phyloP scores from a whole-genome alignment of 352 stramenopile genomes.

The Phytophthora sansomeana region DNA sequence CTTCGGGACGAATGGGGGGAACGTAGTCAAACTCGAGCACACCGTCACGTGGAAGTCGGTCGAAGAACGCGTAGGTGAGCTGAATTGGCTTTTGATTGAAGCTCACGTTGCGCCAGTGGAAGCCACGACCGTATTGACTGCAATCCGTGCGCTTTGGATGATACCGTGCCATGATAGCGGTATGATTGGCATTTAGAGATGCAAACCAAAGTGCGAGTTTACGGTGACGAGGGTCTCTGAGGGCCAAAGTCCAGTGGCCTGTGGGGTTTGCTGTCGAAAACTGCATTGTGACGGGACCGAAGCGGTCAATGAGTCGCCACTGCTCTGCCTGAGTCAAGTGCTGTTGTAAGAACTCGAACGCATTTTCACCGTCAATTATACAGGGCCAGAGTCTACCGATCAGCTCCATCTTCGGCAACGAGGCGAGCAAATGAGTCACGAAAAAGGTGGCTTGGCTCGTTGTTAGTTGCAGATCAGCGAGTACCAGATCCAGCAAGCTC shows the following conservation, averaged over 20 bases:
- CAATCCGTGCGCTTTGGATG: slow-evolving; percentile 64
- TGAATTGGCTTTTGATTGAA: slow-evolving; percentile 67
- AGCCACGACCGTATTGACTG: slow-evolving; percentile 64
- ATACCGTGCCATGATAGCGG: slow-evolving; percentile 25
- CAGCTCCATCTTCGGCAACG: slow-evolving; percentile 63
- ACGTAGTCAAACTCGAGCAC: slow-evolving; percentile 82
- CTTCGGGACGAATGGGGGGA: slow-evolving; percentile 62
- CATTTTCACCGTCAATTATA: slow-evolving; percentile 59
- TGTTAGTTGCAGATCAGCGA: slow-evolving; percentile 64
- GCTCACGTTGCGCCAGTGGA: slow-evolving; percentile 70
- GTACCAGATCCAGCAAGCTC: slow-evolving; percentile 53
- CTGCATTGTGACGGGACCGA: slow-evolving; percentile 55
- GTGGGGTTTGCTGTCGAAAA: slow-evolving; percentile 72
- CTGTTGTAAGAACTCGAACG: slow-evolving; percentile 58
- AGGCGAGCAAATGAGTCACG: slow-evolving; percentile 41
- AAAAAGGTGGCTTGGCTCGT: slow-evolving; percentile 52
- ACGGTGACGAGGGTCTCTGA: slow-evolving; percentile 60
- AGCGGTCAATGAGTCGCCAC: slow-evolving; percentile 63
- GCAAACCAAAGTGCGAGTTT: slow-evolving; percentile 78
- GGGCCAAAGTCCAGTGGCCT: slow-evolving; percentile 61
- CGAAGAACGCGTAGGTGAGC: slow-evolving; percentile 68
- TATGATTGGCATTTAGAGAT: slow-evolving; percentile 62
- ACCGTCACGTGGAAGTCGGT: slow-evolving; percentile 53
- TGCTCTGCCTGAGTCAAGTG: slow-evolving; percentile 54
- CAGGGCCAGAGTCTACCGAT: slow-evolving; percentile 63